Conservation (phyloP, 2,329 filamentous ascomycete species). For the Colletotrichum caudatum region DNA sequence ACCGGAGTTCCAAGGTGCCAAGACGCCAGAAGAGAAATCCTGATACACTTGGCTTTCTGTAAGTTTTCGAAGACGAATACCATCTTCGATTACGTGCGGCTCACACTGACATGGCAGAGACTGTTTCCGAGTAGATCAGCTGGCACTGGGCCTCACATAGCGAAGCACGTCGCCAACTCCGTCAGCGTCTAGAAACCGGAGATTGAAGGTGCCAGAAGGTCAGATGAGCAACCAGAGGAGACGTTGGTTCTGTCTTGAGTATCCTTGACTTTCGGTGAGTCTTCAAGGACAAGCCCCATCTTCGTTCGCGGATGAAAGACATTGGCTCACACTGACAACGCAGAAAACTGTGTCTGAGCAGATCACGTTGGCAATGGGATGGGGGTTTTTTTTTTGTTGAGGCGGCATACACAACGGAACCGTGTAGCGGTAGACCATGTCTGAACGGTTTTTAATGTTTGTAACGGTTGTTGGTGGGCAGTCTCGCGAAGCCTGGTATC, state of each 20-base stretch:
- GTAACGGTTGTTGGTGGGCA: not conserved
- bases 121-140: no score
- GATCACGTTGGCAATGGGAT: not conserved
- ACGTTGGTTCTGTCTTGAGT: no score
- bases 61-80: no score
- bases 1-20: not conserved
- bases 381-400: no score
- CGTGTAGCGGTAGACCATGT: no score
- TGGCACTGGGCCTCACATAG: not conserved
- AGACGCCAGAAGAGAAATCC: not conserved
- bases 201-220: no score
- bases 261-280: no score
- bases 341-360: not conserved
- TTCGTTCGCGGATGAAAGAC: not conserved
- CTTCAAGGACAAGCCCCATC: no score
- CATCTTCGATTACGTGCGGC: not conserved
- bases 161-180: no score
- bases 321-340: not conserved
- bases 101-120: not conserved
- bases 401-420: no score
- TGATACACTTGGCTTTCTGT: not conserved
- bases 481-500: not conserved
- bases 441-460: not conserved
- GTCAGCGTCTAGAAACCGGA: no score
- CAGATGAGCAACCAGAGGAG: no score